Evolutionary conservation across 441 rosid genomes (phyloP).

Genomic region (California macrophylla): DNA sequence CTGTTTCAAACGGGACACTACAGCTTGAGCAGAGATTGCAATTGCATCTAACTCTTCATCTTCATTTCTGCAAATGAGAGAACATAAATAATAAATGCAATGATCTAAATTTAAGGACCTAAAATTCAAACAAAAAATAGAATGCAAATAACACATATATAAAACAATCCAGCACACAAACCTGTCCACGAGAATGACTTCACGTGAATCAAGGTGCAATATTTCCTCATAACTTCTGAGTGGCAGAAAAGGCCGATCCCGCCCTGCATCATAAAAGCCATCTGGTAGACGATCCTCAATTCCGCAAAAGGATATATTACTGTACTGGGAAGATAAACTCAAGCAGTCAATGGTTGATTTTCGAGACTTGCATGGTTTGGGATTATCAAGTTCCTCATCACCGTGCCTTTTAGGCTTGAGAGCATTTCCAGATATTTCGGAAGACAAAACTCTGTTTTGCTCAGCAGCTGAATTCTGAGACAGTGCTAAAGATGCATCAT

Average conservation of each 20-base stretch:
- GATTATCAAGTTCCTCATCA: slow-evolving; percentile 64
- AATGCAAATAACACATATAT: neutral
- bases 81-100: slow-evolving; percentile 8
- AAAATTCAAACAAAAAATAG: neutral
- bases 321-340: slow-evolving; percentile 50
- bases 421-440: slow-evolving; percentile 29
- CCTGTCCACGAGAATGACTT: slow-evolving; percentile 97
- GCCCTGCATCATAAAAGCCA: slow-evolving; percentile 98
- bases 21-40: slow-evolving; percentile 55
- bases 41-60: slow-evolving; percentile 87
- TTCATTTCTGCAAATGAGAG: slow-evolving; percentile 36
- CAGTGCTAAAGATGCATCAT: slow-evolving; percentile 33
- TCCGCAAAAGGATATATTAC: slow-evolving; percentile 60
- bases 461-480: slow-evolving; percentile 25
- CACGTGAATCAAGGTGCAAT: slow-evolving; percentile 69
- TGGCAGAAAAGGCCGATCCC: slow-evolving; percentile 78
- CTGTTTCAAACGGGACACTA: slow-evolving; percentile 51
- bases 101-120: neutral
- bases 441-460: slow-evolving; percentile 39
- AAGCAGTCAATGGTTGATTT: slow-evolving; percentile 40
- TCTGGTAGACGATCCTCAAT: slow-evolving; percentile 65
- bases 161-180: slow-evolving; percentile 19
- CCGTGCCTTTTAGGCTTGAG: slow-evolving; percentile 58
- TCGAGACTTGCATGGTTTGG: slow-evolving; percentile 74
- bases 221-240: slow-evolving; percentile 47